Conservation (phyloP, 2,329 filamentous ascomycete species). For the Aspergillus persii region DNA sequence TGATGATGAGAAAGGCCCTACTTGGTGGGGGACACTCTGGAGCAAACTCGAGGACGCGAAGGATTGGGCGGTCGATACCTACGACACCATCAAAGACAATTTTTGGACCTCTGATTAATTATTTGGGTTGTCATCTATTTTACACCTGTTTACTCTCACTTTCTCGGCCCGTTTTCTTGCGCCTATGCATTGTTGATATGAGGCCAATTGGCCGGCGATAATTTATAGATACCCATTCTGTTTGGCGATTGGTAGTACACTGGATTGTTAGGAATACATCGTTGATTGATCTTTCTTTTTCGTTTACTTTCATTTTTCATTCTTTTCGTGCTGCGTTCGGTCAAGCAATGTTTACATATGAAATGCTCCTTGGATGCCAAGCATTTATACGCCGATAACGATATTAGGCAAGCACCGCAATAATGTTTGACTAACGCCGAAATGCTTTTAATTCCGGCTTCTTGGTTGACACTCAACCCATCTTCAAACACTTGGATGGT, state of each 20-base stretch:
- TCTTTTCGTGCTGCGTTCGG: not conserved
- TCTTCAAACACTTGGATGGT: too few species aligned
- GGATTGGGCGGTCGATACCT: slow-evolving; percentile 34
- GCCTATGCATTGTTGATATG: not conserved
- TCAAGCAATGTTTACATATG: too few species aligned
- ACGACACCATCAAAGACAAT: slow-evolving; percentile 31
- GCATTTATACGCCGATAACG: too few species aligned
- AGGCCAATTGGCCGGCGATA: not conserved
- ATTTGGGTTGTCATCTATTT: not conserved
- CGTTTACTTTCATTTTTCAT: not conserved
- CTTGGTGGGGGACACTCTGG: slow-evolving; percentile 36
- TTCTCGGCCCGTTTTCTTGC: not conserved
- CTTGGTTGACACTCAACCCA: too few species aligned
- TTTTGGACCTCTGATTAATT: slow-evolving; percentile 6
- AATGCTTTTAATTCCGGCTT: too few species aligned
- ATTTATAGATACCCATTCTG: not conserved
- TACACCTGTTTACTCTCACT: not conserved
- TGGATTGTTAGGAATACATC: not conserved
- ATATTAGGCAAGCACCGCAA: too few species aligned
- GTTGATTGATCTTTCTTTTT: not conserved
- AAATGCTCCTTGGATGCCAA: too few species aligned
- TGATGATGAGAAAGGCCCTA: slow-evolving; percentile 19
- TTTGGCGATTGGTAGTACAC: not conserved
- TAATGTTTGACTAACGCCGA: too few species aligned
- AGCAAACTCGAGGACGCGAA: slow-evolving; percentile 35